Evolutionary conservation across 352 stramenopile genomes (phyloP).

Genomic region (Discostella stelligera): DNA sequence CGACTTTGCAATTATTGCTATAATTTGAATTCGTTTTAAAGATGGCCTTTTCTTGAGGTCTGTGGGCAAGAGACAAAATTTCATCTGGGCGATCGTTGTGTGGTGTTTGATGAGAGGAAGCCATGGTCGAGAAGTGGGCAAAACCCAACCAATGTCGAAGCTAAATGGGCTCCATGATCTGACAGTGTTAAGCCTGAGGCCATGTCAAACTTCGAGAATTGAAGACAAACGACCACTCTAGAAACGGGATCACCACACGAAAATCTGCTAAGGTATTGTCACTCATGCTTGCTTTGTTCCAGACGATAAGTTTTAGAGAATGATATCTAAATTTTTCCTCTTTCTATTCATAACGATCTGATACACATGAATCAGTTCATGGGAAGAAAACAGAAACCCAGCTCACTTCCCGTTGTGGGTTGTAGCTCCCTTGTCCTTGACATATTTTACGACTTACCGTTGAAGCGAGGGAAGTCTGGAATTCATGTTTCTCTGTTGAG

Average conservation of each 20-base stretch:
- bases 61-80: not conserved
- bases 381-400: not conserved
- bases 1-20: constrained; percentile 6
- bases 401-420: not conserved
- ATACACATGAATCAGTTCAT: not conserved
- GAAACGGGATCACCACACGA: constrained; percentile 42
- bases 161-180: constrained; percentile 26
- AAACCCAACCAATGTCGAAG: constrained; percentile 24
- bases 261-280: constrained; percentile 47
- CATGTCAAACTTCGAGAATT: constrained; percentile 53
- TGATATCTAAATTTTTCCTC: not conserved
- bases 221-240: not conserved
- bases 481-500: not conserved
- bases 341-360: not conserved
- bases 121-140: not conserved
- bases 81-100: not conserved
- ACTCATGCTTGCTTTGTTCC: not conserved
- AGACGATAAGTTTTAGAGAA: not conserved
- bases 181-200: constrained; percentile 31
- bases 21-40: not conserved
- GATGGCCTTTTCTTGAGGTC: not conserved
- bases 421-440: not conserved
- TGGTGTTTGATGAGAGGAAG: not conserved
- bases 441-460: not conserved
- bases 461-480: not conserved